Percentiles rank a stretch among this genome's conserved stretches.
These are phyloP conservation scores for Tricholoma flavovirens DNA, from an alignment of 768 basidiomycete species.

Conservation along the genomic window DNA sequence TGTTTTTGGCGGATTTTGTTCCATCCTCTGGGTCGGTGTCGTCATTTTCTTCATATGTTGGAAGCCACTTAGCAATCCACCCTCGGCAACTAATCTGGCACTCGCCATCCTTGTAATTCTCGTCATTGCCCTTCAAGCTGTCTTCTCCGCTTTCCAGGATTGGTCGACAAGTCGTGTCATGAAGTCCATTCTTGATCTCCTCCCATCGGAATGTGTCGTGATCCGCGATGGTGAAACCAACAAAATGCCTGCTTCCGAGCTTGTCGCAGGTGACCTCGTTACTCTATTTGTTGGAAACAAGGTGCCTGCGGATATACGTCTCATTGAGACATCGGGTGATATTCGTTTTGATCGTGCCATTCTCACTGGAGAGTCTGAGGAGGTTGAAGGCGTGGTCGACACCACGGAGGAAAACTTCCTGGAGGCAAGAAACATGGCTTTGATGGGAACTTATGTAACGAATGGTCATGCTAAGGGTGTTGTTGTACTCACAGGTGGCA, in stretches of 20 bases:
- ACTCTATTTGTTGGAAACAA: constrained; percentile 12
- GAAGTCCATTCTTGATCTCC: constrained; percentile 16
- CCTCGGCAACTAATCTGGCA: constrained; percentile 15
- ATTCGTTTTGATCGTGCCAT: constrained; percentile 48
- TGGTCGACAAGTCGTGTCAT: constrained; percentile 16
- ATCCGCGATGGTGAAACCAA: constrained; percentile 11
- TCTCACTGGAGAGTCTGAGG: constrained; percentile 46
- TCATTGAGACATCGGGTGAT: constrained; percentile 47
- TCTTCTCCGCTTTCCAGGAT: constrained; percentile 12
- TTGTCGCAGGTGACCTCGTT: constrained; percentile 13
- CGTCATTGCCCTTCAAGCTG: constrained; percentile 11
- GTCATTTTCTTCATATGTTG: constrained; percentile 16
- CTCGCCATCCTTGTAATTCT: constrained; percentile 13
- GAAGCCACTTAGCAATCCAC: constrained; percentile 7
- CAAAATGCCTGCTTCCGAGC: constrained; percentile 10
- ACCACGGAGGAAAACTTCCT: constrained; percentile 43
- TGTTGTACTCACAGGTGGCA: constrained; percentile 38
- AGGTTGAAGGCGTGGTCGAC: constrained; percentile 39
- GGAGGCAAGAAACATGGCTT: constrained; percentile 42
- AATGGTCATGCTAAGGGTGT: constrained; percentile 37
- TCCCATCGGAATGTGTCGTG: constrained; percentile 15
- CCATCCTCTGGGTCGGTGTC: constrained; percentile 16
- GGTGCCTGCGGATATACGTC: constrained; percentile 38
- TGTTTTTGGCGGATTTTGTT: constrained; percentile 17
- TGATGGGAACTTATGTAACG: constrained; percentile 38